A percentile compares a stretch with the other conserved stretches of the same genome.
phyloP scores from a whole-genome alignment of 2,329 filamentous ascomycete species.

The Didymella sp. region DNA sequence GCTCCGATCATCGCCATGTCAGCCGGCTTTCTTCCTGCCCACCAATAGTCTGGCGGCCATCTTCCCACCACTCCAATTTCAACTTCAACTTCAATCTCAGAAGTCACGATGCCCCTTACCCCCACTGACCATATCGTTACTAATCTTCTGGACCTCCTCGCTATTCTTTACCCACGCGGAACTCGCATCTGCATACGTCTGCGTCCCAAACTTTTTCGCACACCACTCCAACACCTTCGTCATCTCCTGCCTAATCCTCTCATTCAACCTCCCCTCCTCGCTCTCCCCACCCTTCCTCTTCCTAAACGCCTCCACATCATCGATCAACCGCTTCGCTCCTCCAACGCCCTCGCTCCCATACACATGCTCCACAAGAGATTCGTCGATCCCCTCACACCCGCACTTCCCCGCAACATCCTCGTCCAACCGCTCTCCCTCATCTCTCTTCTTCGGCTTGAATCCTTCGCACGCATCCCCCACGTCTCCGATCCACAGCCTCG shows the following conservation, averaged over 20 bases:
- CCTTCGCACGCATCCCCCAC: constrained; percentile 50
- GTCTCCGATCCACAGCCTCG: constrained; percentile 58
- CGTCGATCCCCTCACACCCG: constrained; percentile 12
- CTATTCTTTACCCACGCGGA: constrained; percentile 53
- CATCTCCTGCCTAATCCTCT: constrained; percentile 49
- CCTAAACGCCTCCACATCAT: constrained; percentile 49
- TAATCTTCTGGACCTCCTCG: constrained; percentile 51
- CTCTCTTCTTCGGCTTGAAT: constrained; percentile 33
- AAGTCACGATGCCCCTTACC: constrained; percentile 56
- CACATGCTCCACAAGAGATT: constrained; percentile 26
- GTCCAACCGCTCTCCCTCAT: constrained; percentile 25
- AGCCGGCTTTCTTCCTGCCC: no score
- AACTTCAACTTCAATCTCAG: constrained; percentile 38
- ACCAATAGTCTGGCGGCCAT: no score
- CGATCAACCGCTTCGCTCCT: constrained; percentile 37
- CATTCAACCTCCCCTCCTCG: constrained; percentile 39
- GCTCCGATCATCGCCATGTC: no score
- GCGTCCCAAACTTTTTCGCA: constrained; percentile 54
- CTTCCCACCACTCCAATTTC: no score
- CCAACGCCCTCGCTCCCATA: constrained; percentile 28
- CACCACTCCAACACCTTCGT: constrained; percentile 54
- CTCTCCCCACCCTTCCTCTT: constrained; percentile 28
- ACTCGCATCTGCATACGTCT: constrained; percentile 53
- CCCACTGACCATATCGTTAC: constrained; percentile 54
- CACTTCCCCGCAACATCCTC: constrained; percentile 10